Conservation (phyloP, 1,139 yeast genomes). For the Protomyces gravidus region DNA sequence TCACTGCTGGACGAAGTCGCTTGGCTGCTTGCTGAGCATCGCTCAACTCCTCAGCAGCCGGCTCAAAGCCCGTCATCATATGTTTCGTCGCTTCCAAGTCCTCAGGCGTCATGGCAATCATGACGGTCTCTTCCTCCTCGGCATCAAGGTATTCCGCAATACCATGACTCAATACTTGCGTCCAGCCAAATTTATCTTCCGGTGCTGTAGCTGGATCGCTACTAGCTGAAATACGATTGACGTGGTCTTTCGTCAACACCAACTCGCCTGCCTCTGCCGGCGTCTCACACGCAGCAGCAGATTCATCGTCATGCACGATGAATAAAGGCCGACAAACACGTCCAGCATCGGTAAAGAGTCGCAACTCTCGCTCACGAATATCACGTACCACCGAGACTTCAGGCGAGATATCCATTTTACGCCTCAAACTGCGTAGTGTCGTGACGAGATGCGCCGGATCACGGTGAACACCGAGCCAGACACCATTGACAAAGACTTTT, state of each 20-base stretch:
- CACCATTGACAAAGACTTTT: constrained; percentile 95
- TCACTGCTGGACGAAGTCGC: constrained; percentile 70
- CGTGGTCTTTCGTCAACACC: constrained; percentile 77
- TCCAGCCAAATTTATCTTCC: constrained; percentile 72
- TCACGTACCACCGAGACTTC: constrained; percentile 96
- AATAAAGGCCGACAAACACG: constrained; percentile 94
- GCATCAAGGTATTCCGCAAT: constrained; percentile 93
- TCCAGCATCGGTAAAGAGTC: constrained; percentile 97
- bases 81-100: constrained; percentile 72
- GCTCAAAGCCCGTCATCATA: constrained; percentile 47
- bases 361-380: constrained; percentile 91
- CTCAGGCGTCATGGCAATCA: constrained; percentile 99
- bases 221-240: constrained; percentile 62
- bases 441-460: constrained; percentile 88
- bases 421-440: constrained; percentile 84
- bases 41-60: constrained; percentile 40
- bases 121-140: constrained; percentile 94
- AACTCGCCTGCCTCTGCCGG: constrained; percentile 61
- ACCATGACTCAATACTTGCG: constrained; percentile 76
- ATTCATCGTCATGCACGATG: constrained; percentile 76
- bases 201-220: constrained; percentile 53
- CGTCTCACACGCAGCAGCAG: constrained; percentile 45
- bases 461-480: constrained; percentile 98
- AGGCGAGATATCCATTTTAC: constrained; percentile 92
- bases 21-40: constrained; percentile 69